Evolutionary conservation across 768 basidiomycete genomes (phyloP).

Genomic region (Hericium erinaceus): DNA sequence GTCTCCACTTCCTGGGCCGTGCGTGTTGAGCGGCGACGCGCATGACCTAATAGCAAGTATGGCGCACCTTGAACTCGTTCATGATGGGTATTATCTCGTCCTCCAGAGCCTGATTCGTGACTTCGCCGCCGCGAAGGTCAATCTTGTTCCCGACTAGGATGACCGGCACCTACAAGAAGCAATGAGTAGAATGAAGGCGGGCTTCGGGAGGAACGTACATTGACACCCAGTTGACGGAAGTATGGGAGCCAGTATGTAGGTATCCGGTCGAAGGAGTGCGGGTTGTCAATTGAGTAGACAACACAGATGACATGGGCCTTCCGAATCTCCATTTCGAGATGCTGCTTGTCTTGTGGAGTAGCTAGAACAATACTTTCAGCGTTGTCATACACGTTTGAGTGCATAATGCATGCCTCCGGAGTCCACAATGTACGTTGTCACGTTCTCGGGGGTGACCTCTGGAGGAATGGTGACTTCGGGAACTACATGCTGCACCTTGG

Average conservation of each 20-base stretch:
- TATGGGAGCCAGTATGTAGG: slow-evolving; percentile 97
- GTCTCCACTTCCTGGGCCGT: slow-evolving; percentile 86
- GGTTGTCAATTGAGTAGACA: slow-evolving; percentile 94
- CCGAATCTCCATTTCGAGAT: slow-evolving; percentile 90
- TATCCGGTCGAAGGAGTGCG: slow-evolving; percentile 93
- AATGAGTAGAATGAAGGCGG: slow-evolving; percentile 4
- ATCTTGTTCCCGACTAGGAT: slow-evolving; percentile 99
- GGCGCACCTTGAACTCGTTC: slow-evolving; percentile 90
- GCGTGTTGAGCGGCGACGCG: not conserved
- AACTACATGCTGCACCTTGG: slow-evolving; percentile 86
- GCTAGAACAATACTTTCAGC: slow-evolving; percentile 35
- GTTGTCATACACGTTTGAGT: not conserved
- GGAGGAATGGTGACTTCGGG: slow-evolving; percentile 98
- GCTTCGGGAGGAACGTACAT: slow-evolving; percentile 41
- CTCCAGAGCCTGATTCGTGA: slow-evolving; percentile 89
- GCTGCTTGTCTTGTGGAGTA: slow-evolving; percentile 73
- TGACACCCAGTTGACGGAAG: slow-evolving; percentile 91
- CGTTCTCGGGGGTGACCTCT: slow-evolving; percentile 94
- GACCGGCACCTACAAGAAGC: slow-evolving; percentile 66
- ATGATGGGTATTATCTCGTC: slow-evolving; percentile 95
- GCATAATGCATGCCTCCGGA: slow-evolving; percentile 66
- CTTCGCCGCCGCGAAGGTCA: slow-evolving; percentile 85
- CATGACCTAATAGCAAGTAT: not conserved
- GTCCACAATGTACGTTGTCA: slow-evolving; percentile 96
- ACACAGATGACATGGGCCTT: slow-evolving; percentile 98